Evolutionary conservation across 768 basidiomycete species (phyloP).

Genomic region (Suillus plorans): DNA sequence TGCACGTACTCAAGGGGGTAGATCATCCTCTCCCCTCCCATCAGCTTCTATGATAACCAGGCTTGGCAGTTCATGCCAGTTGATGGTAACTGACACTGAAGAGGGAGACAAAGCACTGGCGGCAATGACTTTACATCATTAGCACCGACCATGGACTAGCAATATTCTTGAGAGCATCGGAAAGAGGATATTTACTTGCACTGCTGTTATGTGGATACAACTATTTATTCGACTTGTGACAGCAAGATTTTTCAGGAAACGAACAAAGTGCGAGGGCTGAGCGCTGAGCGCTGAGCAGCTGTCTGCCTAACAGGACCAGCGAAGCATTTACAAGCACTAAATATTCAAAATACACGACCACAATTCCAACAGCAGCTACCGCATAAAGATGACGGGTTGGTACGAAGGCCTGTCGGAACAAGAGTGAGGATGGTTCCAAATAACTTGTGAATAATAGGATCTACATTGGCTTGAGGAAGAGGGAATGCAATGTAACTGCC

Average conservation of each 20-base stretch:
- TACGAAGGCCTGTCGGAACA: neutral
- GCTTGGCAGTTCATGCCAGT: slow-evolving; percentile 1
- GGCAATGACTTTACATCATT: neutral
- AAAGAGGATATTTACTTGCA: neutral
- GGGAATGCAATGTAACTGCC: slow-evolving; percentile 70
- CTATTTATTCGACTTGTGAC: neutral
- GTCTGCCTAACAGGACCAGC: slow-evolving; percentile 69
- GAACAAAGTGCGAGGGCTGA: slow-evolving; percentile 12
- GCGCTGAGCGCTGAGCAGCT: slow-evolving; percentile 37
- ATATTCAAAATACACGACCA: slow-evolving; percentile 68
- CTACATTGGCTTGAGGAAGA: slow-evolving; percentile 63
- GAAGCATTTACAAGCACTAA: slow-evolving; percentile 75
- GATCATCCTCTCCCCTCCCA: neutral
- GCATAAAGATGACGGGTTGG: slow-evolving; percentile 70
- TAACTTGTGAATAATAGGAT: slow-evolving; percentile 13
- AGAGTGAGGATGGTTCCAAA: neutral
- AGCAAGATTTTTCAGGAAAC: neutral
- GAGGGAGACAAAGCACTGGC: neutral
- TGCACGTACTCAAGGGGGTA: neutral
- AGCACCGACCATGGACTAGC: neutral
- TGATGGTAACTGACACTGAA: neutral
- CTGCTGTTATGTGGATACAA: neutral
- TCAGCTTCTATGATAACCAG: neutral
- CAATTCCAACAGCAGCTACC: slow-evolving; percentile 74
- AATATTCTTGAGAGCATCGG: neutral